These are phyloP conservation scores for Nidularia pulvinata DNA, from an alignment of 768 basidiomycete species.

Conservation along the genomic window DNA sequence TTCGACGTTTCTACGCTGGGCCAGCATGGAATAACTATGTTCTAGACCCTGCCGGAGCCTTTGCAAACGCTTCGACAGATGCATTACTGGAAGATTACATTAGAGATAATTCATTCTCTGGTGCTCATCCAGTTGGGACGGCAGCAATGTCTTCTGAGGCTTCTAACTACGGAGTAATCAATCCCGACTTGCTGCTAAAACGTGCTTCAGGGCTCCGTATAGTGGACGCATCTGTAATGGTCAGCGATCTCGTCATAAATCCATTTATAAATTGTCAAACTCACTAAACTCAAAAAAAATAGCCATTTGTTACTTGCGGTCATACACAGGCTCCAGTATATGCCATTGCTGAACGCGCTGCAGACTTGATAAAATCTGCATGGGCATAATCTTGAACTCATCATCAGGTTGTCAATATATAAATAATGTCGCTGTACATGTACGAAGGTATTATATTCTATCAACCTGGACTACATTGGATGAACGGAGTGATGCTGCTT, in stretches of 20 bases:
- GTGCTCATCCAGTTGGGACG: not conserved
- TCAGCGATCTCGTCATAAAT: not conserved
- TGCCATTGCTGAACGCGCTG: conserved; percentile 24
- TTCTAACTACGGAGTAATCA: not conserved
- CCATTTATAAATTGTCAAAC: not conserved
- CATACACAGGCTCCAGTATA: conserved; percentile 26
- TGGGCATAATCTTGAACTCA: not conserved
- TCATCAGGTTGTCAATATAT: not conserved
- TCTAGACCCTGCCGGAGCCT: no score
- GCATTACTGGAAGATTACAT: no score
- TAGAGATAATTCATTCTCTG: no score
- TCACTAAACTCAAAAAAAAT: not conserved
- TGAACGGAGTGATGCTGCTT: no score
- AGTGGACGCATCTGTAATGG: not conserved
- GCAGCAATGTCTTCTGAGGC: not conserved
- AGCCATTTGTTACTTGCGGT: conserved; percentile 19
- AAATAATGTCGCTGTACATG: no score
- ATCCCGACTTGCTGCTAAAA: not conserved
- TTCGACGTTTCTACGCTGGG: no score
- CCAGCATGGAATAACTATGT: no score
- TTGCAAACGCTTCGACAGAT: no score
- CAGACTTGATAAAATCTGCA: conserved; percentile 22
- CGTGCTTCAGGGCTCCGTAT: not conserved
- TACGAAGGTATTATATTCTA: no score
- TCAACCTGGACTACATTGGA: no score